Evolutionary conservation across 176 grass and related monocot species (phyloP).

Genomic region (Poa annua): DNA sequence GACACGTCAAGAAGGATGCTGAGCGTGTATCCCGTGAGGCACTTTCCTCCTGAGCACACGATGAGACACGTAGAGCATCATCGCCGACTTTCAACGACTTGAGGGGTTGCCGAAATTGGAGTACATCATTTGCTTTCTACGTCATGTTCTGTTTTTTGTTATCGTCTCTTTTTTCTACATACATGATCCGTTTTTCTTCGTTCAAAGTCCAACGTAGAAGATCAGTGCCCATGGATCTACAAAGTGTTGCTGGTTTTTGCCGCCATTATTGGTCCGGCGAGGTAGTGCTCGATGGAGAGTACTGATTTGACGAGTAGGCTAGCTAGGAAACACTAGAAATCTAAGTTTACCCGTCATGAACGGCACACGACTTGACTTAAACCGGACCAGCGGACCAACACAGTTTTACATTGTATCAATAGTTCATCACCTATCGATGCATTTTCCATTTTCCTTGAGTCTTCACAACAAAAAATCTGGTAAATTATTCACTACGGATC

Average conservation of each 20-base stretch:
- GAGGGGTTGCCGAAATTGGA: background rate
- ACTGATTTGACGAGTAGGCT: background rate
- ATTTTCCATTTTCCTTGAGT: background rate
- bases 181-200: background rate
- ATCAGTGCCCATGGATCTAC: background rate
- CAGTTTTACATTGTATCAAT: background rate
- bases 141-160: background rate
- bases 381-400: background rate
- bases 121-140: background rate
- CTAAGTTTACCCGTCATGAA: background rate
- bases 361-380: background rate
- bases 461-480: too few relatives aligned
- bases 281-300: background rate
- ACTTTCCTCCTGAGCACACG: constrained; percentile 1
- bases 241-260: background rate
- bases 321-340: background rate
- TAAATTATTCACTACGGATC: too few relatives aligned
- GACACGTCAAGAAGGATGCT: background rate
- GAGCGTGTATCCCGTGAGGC: background rate
- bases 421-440: background rate
- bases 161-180: background rate
- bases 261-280: constrained; percentile 1
- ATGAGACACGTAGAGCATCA: background rate
- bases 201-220: background rate
- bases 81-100: background rate